Conservation (phyloP, 257 asterid genomes). For the Solanum lycopersicoides region DNA sequence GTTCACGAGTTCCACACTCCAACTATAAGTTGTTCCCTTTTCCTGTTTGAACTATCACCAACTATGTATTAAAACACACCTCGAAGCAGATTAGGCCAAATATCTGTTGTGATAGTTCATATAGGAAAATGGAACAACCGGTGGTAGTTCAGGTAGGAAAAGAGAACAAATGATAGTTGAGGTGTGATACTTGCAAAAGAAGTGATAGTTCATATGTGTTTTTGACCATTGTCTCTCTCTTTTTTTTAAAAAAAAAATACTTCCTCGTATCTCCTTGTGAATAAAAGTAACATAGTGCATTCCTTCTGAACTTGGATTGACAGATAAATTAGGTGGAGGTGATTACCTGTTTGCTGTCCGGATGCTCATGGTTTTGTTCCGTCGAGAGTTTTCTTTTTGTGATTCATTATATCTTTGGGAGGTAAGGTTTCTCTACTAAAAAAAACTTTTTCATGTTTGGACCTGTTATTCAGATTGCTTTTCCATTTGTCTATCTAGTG, state of each 20-base stretch:
- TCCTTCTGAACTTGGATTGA: constrained; percentile 9
- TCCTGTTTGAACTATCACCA: background rate
- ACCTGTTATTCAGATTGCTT: background rate
- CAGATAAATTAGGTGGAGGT: constrained; percentile 90
- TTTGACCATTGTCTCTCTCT: background rate
- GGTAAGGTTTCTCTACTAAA: constrained; percentile 29
- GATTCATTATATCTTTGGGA: constrained; percentile 96
- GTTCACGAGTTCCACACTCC: background rate
- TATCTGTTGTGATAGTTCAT: background rate
- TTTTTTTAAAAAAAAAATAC: background rate
- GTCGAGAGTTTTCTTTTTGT: constrained; percentile 87
- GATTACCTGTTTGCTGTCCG: constrained; percentile 90
- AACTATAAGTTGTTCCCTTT: background rate
- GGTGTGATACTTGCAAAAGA: background rate
- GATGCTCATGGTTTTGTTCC: constrained; percentile 96
- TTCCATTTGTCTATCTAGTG: background rate
- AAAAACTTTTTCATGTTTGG: background rate
- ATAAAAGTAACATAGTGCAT: background rate
- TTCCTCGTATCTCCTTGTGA: background rate
- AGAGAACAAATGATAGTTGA: background rate
- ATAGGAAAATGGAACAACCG: background rate
- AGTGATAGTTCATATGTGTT: background rate
- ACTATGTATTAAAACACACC: background rate
- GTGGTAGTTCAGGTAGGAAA: background rate
- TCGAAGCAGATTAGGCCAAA: background rate